Evolutionary conservation across 2,329 filamentous ascomycete species (phyloP).

Genomic region (Colletotrichum sp.): DNA sequence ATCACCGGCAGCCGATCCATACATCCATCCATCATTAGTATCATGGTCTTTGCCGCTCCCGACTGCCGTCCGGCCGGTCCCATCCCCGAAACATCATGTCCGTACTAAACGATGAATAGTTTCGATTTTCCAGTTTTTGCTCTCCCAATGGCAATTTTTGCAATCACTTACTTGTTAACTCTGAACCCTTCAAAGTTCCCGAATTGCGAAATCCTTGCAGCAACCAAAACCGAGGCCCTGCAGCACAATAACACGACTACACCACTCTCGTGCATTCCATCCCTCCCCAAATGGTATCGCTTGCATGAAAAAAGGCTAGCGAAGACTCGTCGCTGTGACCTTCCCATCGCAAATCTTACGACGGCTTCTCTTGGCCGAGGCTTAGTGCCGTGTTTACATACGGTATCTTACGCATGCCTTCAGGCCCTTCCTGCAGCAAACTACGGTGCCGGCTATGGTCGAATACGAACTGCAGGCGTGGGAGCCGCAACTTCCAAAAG

Average conservation of each 20-base stretch:
- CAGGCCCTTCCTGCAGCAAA: neutral
- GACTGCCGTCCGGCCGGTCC: constrained; percentile 3
- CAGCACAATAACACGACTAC: neutral
- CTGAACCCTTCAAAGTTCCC: neutral
- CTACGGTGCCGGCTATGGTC: neutral
- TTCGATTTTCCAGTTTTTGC: neutral
- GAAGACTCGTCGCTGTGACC: neutral
- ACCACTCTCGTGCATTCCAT: neutral
- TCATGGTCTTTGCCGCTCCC: neutral
- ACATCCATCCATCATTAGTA: neutral
- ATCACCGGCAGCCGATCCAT: constrained; percentile 6
- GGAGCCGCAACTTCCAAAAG: neutral
- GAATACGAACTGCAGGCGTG: neutral
- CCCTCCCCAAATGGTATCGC: neutral
- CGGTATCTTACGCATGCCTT: neutral
- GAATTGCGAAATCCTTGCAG: neutral
- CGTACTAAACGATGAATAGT: neutral
- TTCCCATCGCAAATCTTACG: neutral
- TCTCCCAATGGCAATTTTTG: neutral
- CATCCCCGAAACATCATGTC: neutral
- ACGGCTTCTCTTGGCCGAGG: neutral
- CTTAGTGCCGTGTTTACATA: neutral
- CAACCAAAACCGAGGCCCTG: neutral
- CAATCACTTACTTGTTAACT: neutral
- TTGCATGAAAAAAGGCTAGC: neutral